These are phyloP conservation scores for Psilocybe sp. DNA, from an alignment of 768 basidiomycete species.

Conservation along the genomic window DNA sequence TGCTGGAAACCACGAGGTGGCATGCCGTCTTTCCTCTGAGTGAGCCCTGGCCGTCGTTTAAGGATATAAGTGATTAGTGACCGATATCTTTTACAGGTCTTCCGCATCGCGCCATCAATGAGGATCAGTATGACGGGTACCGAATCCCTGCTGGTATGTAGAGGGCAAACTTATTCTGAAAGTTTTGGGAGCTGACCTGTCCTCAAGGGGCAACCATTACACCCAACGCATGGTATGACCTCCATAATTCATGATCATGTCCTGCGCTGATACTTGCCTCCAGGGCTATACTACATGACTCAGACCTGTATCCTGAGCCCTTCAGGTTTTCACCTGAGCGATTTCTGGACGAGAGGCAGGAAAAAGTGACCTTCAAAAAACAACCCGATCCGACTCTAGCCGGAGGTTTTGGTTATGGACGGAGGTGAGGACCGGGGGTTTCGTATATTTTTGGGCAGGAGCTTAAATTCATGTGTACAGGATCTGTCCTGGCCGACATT, in stretches of 20 bases:
- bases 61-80: conserved; percentile 2
- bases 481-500: conserved; percentile 34
- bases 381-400: conserved; percentile 18
- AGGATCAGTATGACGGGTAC: conserved; percentile 30
- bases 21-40: conserved; percentile 33
- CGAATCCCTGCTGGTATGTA: conserved; percentile 21
- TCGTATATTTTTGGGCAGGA: not conserved
- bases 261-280: not conserved
- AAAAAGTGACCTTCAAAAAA: conserved; percentile 7
- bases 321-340: conserved; percentile 54
- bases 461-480: conserved; percentile 8
- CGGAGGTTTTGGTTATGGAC: conserved; percentile 31
- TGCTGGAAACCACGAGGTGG: conserved; percentile 42
- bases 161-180: not conserved
- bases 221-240: conserved; percentile 24
- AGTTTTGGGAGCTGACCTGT: not conserved
- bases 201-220: conserved; percentile 22
- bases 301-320: conserved; percentile 48
- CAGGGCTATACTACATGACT: conserved; percentile 48
- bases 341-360: conserved; percentile 37
- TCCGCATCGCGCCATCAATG: conserved; percentile 30
- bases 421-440: conserved; percentile 18
- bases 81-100: conserved; percentile 20
- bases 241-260: not conserved
- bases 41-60: conserved; percentile 9